A percentile compares a stretch with the other conserved stretches of the same genome.
These are phyloP conservation scores for Pestalotiopsis fici DNA, from an alignment of 2,329 filamentous ascomycete species.

Conservation along the genomic window DNA sequence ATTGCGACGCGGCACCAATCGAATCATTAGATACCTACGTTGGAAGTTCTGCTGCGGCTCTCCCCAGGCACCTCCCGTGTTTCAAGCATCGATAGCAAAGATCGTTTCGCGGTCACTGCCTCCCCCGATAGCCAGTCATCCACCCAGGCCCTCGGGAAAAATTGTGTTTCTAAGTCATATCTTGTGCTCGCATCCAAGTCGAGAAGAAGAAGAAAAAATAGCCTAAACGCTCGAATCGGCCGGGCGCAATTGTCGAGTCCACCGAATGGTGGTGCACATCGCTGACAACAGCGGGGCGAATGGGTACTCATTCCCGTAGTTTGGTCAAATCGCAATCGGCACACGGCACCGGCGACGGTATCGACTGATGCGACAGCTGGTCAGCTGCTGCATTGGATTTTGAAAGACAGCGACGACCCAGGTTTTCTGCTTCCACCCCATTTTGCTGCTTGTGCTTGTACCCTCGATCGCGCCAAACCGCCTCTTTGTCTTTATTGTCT, in stretches of 20 bases:
- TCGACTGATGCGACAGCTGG: neutral
- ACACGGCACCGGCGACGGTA: conserved; percentile 2
- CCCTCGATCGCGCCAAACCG: neutral
- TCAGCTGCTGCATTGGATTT: neutral
- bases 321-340: conserved; percentile 5
- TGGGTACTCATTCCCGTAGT: conserved; percentile 2
- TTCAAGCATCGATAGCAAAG: neutral
- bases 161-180: neutral
- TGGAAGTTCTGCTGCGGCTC: neutral
- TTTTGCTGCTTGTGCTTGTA: neutral
- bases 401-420: neutral
- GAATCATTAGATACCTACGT: neutral
- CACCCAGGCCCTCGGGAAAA: neutral
- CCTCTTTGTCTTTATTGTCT: conserved; percentile 4
- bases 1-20: neutral
- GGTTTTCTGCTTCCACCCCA: neutral
- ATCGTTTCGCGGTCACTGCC: neutral
- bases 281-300: conserved; percentile 6
- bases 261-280: neutral
- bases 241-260: neutral
- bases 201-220: neutral
- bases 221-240: neutral
- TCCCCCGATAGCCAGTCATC: neutral
- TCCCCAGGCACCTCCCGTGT: neutral
- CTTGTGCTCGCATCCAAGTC: neutral